Evolutionary conservation across 2,329 filamentous ascomycete species (phyloP).

Genomic region (Raffaelea arxii): DNA sequence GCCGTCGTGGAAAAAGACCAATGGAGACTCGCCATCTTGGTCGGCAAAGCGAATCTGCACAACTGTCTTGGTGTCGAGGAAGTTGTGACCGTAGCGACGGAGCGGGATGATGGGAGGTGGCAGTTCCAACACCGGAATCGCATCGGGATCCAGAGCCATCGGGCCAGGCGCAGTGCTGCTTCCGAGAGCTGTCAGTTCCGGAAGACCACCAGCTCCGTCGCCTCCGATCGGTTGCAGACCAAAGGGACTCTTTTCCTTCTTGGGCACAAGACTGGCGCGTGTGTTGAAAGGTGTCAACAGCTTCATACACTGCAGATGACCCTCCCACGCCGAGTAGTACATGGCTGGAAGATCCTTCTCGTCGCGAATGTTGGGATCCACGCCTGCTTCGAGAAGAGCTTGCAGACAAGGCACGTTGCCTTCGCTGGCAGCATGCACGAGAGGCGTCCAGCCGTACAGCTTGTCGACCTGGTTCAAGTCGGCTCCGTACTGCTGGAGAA

Average conservation of each 20-base stretch:
- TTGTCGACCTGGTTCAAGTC: slow-evolving; percentile 91
- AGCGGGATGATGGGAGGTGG: slow-evolving; percentile 94
- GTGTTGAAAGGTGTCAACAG: slow-evolving; percentile 57
- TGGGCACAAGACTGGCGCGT: slow-evolving; percentile 15
- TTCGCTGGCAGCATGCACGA: slow-evolving; percentile 94
- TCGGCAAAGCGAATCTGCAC: slow-evolving; percentile 88
- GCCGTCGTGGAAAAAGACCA: slow-evolving; percentile 93
- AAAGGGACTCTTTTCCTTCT: slow-evolving; percentile 28
- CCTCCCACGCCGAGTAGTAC: slow-evolving; percentile 99
- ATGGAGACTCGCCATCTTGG: slow-evolving; percentile 60
- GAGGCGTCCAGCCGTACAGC: slow-evolving; percentile 91
- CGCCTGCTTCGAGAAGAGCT: slow-evolving; percentile 69
- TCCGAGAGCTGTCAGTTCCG: slow-evolving; percentile 23
- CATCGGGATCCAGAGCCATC: slow-evolving; percentile 69
- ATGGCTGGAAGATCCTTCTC: slow-evolving; percentile 90
- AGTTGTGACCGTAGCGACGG: slow-evolving; percentile 93
- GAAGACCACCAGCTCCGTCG: not conserved
- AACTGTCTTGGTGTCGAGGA: slow-evolving; percentile 94
- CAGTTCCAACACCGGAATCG: slow-evolving; percentile 83
- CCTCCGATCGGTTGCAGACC: slow-evolving; percentile 22
- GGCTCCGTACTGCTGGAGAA: slow-evolving; percentile 77
- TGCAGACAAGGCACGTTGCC: slow-evolving; percentile 84
- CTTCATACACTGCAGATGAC: slow-evolving; percentile 88
- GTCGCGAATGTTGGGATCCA: slow-evolving; percentile 69
- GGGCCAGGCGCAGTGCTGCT: slow-evolving; percentile 43